Evolutionary conservation across 169 alveolate genomes (phyloP).

Genomic region (Plasmodium ovale): DNA sequence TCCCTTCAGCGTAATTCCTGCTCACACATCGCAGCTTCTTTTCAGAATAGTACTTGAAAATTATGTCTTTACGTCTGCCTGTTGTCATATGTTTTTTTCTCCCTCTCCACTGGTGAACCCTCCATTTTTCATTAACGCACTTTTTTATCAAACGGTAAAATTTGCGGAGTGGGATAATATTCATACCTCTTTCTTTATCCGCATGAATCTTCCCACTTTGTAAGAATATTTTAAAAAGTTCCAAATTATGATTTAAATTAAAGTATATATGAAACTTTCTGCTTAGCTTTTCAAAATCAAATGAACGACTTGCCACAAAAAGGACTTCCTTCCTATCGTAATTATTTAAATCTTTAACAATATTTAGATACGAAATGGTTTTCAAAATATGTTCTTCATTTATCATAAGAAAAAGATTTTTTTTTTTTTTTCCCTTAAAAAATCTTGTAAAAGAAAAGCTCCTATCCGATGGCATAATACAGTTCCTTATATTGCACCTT

Average conservation of each 20-base stretch:
- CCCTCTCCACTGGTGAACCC: constrained; percentile 1
- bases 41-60: constrained; percentile 47
- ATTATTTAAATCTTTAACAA: constrained; percentile 43
- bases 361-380: constrained; percentile 18
- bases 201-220: not conserved
- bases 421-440: constrained; percentile 26
- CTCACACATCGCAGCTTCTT: not conserved
- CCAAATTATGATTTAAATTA: constrained; percentile 45
- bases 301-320: constrained; percentile 53
- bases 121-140: constrained; percentile 47
- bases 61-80: not conserved
- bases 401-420: constrained; percentile 44
- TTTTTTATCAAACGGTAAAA: constrained; percentile 30
- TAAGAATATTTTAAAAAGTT: constrained; percentile 15
- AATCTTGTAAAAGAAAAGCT: not conserved
- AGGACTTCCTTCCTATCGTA: constrained; percentile 48
- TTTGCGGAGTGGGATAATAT: not conserved
- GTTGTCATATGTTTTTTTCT: not conserved
- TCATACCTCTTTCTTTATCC: not conserved
- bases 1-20: not conserved
- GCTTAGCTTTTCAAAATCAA: constrained; percentile 61
- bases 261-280: constrained; percentile 49
- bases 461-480: not conserved
- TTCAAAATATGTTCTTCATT: constrained; percentile 48
- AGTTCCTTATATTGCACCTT: not conserved